Base-by-base conservation (phyloP, 78 protist species). In the Polysphondylium violaceum region DNA sequence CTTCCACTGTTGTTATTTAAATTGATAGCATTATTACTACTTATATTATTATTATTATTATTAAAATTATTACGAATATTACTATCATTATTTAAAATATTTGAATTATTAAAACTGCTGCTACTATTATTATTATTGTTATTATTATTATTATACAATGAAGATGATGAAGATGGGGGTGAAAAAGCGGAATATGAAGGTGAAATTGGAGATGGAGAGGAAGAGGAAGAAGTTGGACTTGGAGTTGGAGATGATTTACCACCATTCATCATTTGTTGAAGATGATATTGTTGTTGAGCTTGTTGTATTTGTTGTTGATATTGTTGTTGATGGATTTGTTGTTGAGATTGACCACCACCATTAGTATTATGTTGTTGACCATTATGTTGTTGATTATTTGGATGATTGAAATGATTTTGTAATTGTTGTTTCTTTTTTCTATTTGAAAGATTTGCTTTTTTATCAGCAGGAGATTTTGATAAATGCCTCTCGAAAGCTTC, bases 401-500 rank as follows among this genome's bases (percentile, higher is more conserved):
- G 76, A 12, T 38, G 76, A 21, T 69, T 27, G 11, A 38, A 69
- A 44, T 43, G 55, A 27, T 33, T 33, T 69, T 69, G 76, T 69
- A 33, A n/a, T 44, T 69, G 76, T 67, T 67, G 74, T 47, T 47
- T 47, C 40, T 81, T 81, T 58, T 81, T 81, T 33, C 68, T 81
- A 51, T 77, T 65, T 6, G 76, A n/a, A 0, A 41, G 7, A 36
- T 36, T 38, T 1, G 67, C 47, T 73, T 81, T 81, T 44, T 81
- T 81, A 73, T 81, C 89, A 11, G 89, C 74, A 2, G 89, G 89
- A 23, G 89, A 68, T 36, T 81, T 81, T 3, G 89, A 81, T 12
- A 81, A 71, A 55, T 81, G 76, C n/a, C 68, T 81, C 64, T 81
- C 89, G 55, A 81, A 81, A 12, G 77, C 78, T 31, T 81, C 89